phyloP scores from a whole-genome alignment of 495 filamentous ascomycete species.

The Alectoria sarmentosa region DNA sequence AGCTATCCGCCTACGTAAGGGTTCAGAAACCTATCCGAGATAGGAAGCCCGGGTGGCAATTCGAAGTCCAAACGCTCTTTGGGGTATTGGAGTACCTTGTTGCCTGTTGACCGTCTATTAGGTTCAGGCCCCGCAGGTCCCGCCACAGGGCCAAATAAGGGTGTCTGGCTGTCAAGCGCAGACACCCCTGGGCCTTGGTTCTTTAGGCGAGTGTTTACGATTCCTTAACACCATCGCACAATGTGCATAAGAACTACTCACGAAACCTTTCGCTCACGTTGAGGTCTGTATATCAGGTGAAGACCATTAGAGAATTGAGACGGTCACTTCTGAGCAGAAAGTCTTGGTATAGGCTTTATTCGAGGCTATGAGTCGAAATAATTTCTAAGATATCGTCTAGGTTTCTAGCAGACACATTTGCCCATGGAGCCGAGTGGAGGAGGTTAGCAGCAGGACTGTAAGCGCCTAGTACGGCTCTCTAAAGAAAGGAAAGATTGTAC shows the following conservation, averaged over 20 bases:
- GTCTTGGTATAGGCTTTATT: neutral
- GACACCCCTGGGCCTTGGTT: no score
- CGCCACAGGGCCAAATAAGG: no score
- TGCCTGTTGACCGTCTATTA: no score
- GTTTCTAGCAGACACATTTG: neutral
- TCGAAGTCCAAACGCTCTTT: neutral
- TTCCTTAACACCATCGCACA: neutral
- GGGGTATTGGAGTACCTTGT: neutral
- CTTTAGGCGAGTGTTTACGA: no score
- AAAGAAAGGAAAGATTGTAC: neutral
- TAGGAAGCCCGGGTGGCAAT: neutral
- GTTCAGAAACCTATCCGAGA: neutral
- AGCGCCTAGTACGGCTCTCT: neutral
- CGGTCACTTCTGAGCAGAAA: neutral
- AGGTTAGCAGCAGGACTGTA: neutral
- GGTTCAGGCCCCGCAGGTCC: no score
- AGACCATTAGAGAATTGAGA: neutral
- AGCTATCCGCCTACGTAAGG: neutral
- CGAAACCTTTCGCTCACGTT: neutral
- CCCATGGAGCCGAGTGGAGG: neutral
- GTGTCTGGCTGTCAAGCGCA: no score
- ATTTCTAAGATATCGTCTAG: neutral
- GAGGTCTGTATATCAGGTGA: neutral
- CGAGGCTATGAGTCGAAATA: neutral
- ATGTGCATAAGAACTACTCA: neutral